These are phyloP conservation scores for Camelina hispida DNA, from an alignment of 345 rosid species.

Conservation along the genomic window DNA sequence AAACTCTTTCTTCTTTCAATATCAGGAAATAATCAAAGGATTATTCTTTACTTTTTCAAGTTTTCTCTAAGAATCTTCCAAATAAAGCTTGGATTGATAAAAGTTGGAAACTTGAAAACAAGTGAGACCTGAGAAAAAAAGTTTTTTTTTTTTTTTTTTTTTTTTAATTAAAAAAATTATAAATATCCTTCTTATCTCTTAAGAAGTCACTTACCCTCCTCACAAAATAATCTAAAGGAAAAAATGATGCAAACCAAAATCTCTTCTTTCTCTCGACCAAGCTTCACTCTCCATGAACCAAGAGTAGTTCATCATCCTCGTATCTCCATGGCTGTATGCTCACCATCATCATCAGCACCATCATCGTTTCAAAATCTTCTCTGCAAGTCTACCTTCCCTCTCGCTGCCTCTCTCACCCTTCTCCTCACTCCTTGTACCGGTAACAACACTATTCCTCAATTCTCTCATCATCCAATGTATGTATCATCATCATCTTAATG, in stretches of 20 bases:
- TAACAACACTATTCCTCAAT: conserved; percentile 23
- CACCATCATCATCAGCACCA: conserved; percentile 42
- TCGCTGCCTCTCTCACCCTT: conserved; percentile 72
- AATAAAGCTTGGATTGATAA: not conserved
- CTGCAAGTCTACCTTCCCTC: conserved; percentile 56
- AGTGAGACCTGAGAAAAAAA: not conserved
- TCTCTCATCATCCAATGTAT: not conserved
- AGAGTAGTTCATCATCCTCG: conserved; percentile 36
- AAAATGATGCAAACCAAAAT: conserved; percentile 49
- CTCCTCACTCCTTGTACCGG: conserved; percentile 76
- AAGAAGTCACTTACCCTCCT: conserved; percentile 39
- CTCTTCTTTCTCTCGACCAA: conserved; percentile 42
- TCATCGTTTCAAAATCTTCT: conserved; percentile 33
- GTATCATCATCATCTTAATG: not conserved
- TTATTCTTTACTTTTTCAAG: not conserved
- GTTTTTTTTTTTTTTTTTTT: not conserved
- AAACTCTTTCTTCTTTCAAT: conserved; percentile 12
- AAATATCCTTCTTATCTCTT: conserved; percentile 30
- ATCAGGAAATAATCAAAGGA: not conserved
- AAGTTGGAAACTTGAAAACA: not conserved
- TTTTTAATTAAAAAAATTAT: not conserved
- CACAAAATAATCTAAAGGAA: conserved; percentile 38
- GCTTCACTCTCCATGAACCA: conserved; percentile 35
- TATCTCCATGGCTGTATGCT: conserved; percentile 39
- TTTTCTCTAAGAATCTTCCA: not conserved